Evolutionary conservation across 1,284 basidiomycete genomes (phyloP), one percentile per base, ranked within the genome.

Genomic region (Rhodotorula sp.): DNA sequence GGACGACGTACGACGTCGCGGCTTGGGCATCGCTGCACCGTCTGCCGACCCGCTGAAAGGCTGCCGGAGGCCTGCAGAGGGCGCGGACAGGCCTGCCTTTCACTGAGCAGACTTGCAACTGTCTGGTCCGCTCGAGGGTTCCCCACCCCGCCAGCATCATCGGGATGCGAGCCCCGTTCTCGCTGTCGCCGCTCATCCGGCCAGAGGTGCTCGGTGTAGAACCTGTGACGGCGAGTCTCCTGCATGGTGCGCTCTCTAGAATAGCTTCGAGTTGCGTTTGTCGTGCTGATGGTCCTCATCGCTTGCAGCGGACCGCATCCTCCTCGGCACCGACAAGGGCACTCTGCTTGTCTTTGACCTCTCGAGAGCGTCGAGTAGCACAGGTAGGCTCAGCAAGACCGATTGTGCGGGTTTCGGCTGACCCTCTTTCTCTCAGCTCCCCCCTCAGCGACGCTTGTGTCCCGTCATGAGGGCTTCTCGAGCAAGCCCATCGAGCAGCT

Each of bases 401-500:
- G 4, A 4, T 12, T 16, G 19, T 8, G 4, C 8, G 34, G 9
- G n/a, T 0, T 4, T 12, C 7, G 5, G 19, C 46, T 41, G 16
- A 45, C 46, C 10, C 1, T 5, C 45, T 27, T 17, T n/a, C 12
- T 3, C 13, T 3, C 53, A 72, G 70, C 68, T 25, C 61, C 66
- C 8, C 70, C 74, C 0, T 64, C 80, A 21, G 81, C 87, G 7
- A 85, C 84, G 46, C 82, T 89, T 3, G 82, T 90, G 23, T 88
- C 90, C 74, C 87, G 86, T 23, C 91, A 88, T 86, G 88, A 88
- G 72, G 83, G 81, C 8, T 81, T 94, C 46, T 83, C 85, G 19
- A 85, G 88, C 74, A 87, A 86, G 76, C 85, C 90, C 17, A 91
- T 98, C 55, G 93, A 97, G 68, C 92, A 93, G 79, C 83, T 97